Percentiles rank a stretch among this genome's conserved stretches.
Evolutionary conservation across 176 grass and related monocot species (phyloP).

Genomic region (Carex parvula): DNA sequence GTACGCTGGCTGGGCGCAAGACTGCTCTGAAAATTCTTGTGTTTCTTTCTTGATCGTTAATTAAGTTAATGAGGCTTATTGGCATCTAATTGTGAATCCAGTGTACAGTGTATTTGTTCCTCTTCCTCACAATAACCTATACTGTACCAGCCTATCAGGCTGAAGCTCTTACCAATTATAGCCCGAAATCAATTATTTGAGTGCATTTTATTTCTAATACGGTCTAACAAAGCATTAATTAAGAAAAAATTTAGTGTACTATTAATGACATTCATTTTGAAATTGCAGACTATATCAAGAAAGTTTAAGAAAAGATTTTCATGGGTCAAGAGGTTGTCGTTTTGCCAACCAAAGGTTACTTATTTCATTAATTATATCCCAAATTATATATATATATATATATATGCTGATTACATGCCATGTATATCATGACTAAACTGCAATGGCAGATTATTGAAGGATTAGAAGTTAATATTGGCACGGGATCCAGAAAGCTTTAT

Average conservation of each 20-base stretch:
- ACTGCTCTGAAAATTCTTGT: too few species aligned
- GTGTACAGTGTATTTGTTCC: background rate
- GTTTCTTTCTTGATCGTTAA: background rate
- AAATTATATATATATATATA: background rate
- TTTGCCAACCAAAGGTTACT: constrained; percentile 55
- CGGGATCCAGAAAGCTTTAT: constrained; percentile 38
- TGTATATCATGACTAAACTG: background rate
- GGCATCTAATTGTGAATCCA: background rate
- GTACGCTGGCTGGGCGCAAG: too few species aligned
- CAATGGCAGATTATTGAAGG: constrained; percentile 30
- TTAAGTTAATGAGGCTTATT: background rate
- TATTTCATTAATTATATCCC: background rate
- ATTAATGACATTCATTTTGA: background rate
- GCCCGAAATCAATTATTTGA: background rate
- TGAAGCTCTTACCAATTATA: background rate
- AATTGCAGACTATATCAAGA: constrained; percentile 26
- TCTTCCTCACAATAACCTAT: background rate
- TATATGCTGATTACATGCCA: background rate
- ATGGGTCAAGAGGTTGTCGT: constrained; percentile 59
- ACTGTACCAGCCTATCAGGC: background rate
- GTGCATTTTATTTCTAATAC: background rate
- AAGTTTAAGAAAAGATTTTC: constrained; percentile 39
- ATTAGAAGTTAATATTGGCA: background rate
- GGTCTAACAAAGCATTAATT: background rate
- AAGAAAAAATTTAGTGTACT: background rate